Percentiles rank a stretch among this genome's conserved stretches.
Conservation (phyloP, 768 basidiomycete genomes). For the Psilocybe sp. region DNA sequence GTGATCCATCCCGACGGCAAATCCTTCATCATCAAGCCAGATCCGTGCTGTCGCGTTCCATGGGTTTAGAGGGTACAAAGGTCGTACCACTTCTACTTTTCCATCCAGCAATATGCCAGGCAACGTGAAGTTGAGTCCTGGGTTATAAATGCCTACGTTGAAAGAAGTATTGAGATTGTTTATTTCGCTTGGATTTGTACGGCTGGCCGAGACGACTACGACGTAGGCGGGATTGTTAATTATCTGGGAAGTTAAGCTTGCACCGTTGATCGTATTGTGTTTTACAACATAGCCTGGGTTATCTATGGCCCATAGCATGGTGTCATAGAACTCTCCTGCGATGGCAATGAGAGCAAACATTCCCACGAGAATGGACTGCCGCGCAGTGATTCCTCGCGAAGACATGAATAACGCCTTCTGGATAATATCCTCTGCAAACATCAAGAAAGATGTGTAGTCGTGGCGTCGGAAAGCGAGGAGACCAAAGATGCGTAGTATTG, state of each 20-base stretch:
- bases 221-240: constrained; percentile 13
- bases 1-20: constrained; percentile 13
- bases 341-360: constrained; percentile 9
- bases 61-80: not conserved
- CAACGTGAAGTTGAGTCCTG: constrained; percentile 17
- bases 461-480: constrained; percentile 9
- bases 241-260: constrained; percentile 3
- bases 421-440: constrained; percentile 17
- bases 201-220: constrained; percentile 7
- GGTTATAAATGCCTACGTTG: constrained; percentile 11
- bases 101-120: constrained; percentile 4
- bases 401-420: constrained; percentile 11
- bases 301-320: constrained; percentile 19
- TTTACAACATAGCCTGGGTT: constrained; percentile 16
- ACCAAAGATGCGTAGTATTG: constrained; percentile 11
- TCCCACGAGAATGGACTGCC: constrained; percentile 11
- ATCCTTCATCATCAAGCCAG: constrained; percentile 17
- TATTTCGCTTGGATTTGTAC: not conserved
- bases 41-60: constrained; percentile 10
- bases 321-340: constrained; percentile 15
- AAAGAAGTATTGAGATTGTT: constrained; percentile 15
- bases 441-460: constrained; percentile 18
- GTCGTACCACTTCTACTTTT: constrained; percentile 5
- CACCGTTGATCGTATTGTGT: constrained; percentile 2
- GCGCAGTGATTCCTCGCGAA: constrained; percentile 1